These are phyloP conservation scores for Syzygium grande DNA, from an alignment of 345 rosid genomes.

Conservation along the genomic window DNA sequence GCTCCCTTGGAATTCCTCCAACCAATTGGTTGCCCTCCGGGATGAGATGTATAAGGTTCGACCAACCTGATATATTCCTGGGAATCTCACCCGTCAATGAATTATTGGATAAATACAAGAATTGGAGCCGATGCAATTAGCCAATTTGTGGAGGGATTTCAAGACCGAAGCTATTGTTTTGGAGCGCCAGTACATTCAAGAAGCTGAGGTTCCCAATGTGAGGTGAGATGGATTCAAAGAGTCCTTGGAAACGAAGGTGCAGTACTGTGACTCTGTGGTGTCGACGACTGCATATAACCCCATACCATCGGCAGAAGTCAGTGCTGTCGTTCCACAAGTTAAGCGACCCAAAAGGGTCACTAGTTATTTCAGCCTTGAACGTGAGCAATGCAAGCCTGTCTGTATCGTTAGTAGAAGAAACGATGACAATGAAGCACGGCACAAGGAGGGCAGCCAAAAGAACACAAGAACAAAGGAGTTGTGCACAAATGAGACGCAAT, in stretches of 20 bases:
- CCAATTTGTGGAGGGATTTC: not conserved
- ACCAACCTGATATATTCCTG: not conserved
- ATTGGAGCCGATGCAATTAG: not conserved
- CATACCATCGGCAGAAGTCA: not conserved
- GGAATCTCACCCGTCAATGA: not conserved
- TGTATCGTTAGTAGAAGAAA: not conserved
- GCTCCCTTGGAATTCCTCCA: not conserved
- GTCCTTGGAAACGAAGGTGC: not conserved
- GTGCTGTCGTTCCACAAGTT: not conserved
- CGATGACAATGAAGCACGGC: no score
- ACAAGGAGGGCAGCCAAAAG: no score
- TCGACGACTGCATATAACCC: not conserved
- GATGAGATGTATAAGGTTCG: not conserved
- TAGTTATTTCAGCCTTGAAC: not conserved
- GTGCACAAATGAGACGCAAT: no score
- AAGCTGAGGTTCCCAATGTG: constrained; percentile 1
- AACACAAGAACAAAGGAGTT: no score
- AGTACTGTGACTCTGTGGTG: not conserved
- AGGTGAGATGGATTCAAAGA: not conserved
- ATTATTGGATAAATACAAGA: not conserved
- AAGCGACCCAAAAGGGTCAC: not conserved
- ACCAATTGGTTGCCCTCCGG: not conserved
- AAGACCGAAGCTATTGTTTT: not conserved
- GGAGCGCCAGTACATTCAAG: not conserved
- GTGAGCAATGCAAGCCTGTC: not conserved